phyloP scores from a whole-genome alignment of 2,329 filamentous ascomycete species.

The Nemania bipapillata region DNA sequence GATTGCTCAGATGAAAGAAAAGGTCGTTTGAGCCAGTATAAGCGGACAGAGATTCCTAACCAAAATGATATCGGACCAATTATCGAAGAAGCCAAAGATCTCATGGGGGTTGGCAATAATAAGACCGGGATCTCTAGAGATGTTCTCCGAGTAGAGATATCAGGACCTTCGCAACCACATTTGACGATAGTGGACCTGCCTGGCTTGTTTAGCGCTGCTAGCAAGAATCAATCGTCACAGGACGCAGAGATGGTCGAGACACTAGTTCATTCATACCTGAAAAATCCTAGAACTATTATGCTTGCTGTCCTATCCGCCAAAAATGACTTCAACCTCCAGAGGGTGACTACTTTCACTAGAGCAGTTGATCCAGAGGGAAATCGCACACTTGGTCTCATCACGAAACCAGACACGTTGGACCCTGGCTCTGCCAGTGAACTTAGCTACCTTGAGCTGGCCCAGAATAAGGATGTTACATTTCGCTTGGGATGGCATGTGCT shows the following conservation, averaged over 20 bases:
- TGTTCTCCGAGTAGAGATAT: background rate
- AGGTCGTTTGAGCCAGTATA: background rate
- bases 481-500: slow-evolving; percentile 65
- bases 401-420: slow-evolving; percentile 57
- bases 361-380: slow-evolving; percentile 47
- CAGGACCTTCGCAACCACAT: background rate
- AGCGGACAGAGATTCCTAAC: background rate
- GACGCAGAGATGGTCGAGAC: background rate
- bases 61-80: background rate
- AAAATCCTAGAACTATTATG: slow-evolving; percentile 56
- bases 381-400: slow-evolving; percentile 62
- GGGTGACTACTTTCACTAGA: slow-evolving; percentile 62
- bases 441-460: slow-evolving; percentile 55
- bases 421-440: slow-evolving; percentile 55
- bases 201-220: background rate
- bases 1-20: background rate
- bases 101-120: background rate
- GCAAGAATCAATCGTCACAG: too few relatives aligned
- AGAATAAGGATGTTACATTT: slow-evolving; percentile 59
- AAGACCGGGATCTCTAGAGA: background rate
- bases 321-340: slow-evolving; percentile 65
- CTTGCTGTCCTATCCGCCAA: slow-evolving; percentile 63
- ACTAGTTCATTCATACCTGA: background rate
- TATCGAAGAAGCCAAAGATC: background rate
- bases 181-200: background rate